phyloP scores from a whole-genome alignment of 345 rosid genomes.

The Lepidium aucheri region DNA sequence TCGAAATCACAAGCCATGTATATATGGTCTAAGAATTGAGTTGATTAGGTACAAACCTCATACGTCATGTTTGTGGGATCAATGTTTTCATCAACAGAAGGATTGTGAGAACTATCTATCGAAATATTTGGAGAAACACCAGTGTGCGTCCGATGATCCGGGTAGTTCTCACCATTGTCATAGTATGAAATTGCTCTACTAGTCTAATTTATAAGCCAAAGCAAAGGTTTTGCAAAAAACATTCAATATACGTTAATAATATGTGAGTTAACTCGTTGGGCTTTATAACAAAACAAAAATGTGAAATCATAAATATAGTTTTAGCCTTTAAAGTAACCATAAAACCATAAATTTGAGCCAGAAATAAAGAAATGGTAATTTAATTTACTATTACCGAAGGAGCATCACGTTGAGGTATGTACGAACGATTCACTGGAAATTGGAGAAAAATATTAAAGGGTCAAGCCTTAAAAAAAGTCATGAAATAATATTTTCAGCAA shows the following conservation, averaged over 20 bases:
- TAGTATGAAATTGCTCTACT: neutral
- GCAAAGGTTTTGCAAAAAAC: neutral
- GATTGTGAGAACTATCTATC: neutral
- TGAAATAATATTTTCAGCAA: neutral
- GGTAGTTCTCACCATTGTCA: neutral
- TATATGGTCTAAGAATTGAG: neutral
- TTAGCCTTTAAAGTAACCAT: neutral
- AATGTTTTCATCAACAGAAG: neutral
- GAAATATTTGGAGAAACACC: neutral
- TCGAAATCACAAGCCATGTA: neutral
- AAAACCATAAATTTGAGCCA: neutral
- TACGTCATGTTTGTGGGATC: constrained; percentile 9
- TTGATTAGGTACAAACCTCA: constrained; percentile 9
- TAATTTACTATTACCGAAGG: neutral
- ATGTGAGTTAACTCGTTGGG: neutral
- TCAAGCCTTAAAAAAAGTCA: neutral
- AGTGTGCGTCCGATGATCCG: neutral
- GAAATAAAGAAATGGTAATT: neutral
- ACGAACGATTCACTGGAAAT: constrained; percentile 12
- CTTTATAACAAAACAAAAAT: neutral
- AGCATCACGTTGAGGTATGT: constrained; percentile 12
- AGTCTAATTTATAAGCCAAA: neutral
- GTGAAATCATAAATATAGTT: neutral
- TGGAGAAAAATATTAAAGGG: neutral
- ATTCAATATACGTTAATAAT: neutral